Conservation (phyloP, 2,329 filamentous ascomycete species). For the Ascochyta lentis region DNA sequence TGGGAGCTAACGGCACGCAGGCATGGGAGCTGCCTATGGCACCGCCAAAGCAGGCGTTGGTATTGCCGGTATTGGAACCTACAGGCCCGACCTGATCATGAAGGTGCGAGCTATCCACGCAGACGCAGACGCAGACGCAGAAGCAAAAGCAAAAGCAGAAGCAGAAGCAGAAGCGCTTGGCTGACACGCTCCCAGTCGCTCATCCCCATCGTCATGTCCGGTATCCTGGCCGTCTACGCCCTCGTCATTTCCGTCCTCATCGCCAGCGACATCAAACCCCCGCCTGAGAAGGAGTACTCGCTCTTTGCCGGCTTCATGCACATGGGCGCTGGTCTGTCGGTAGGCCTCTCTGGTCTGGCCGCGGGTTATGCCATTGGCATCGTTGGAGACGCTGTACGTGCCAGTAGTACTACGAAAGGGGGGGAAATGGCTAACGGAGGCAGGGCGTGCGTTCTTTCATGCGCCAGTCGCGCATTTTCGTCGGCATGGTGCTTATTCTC, state of each 20-base stretch:
- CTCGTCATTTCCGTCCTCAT: conserved; percentile 97
- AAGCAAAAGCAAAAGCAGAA: background rate
- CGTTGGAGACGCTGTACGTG: conserved; percentile 82
- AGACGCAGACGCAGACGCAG: conserved; percentile 2
- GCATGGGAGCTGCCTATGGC: conserved; percentile 80
- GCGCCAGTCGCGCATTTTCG: conserved; percentile 93
- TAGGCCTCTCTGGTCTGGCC: conserved; percentile 56
- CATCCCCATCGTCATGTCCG: conserved; percentile 95
- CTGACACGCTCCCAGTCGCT: conserved; percentile 65
- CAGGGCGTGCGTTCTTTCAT: conserved; percentile 90
- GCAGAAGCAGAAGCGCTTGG: background rate
- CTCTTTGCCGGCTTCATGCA: conserved; percentile 95
- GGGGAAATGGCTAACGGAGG: conserved; percentile 21
- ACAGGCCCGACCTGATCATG: conserved; percentile 88
- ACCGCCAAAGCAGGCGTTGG: conserved; percentile 89
- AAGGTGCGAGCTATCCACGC: conserved; percentile 65
- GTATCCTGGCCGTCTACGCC: conserved; percentile 97
- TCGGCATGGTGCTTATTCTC: conserved; percentile 97
- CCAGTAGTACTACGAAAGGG: background rate
- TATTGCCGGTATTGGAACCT: conserved; percentile 84
- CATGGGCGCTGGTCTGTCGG: conserved; percentile 85
- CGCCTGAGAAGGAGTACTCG: conserved; percentile 72
- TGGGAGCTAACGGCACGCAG: conserved; percentile 50
- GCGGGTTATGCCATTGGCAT: conserved; percentile 78
- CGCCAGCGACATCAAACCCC: conserved; percentile 83